These are phyloP conservation scores for Aureobasidium sp. DNA, from an alignment of 2,329 filamentous ascomycete genomes.

Conservation along the genomic window DNA sequence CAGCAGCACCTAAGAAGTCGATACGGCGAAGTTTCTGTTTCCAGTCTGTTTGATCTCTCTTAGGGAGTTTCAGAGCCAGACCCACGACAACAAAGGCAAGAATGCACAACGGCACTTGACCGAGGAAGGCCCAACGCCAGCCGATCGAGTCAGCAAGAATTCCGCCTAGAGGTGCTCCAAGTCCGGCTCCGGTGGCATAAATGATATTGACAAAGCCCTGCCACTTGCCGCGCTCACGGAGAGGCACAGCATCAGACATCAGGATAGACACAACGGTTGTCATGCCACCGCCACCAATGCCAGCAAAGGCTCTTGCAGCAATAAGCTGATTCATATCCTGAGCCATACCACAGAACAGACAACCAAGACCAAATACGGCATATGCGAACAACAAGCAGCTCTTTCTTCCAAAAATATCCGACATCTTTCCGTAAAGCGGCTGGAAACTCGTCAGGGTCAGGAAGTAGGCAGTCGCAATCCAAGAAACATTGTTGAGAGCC, in stretches of 20 bases:
- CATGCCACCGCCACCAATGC: conserved; percentile 66
- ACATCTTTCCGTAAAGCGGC: conserved; percentile 64
- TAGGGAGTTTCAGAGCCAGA: conserved; percentile 56
- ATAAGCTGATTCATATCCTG: conserved; percentile 60
- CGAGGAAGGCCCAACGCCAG: conserved; percentile 71
- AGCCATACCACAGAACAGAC: conserved; percentile 56
- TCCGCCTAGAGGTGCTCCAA: conserved; percentile 64
- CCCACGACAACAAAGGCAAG: conserved; percentile 59
- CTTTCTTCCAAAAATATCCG: conserved; percentile 65
- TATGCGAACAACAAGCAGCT: conserved; percentile 59
- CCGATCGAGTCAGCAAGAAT: conserved; percentile 65
- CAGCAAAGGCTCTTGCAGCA: conserved; percentile 55
- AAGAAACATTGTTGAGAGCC: conserved; percentile 66
- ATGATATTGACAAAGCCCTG: conserved; percentile 69
- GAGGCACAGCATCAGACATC: conserved; percentile 62
- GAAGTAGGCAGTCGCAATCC: conserved; percentile 68
- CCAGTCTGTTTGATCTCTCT: conserved; percentile 54
- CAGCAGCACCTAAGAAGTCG: conserved; percentile 65
- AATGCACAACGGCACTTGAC: conserved; percentile 62
- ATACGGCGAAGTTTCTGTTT: conserved; percentile 58
- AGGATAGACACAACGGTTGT: conserved; percentile 63
- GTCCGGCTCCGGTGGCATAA: conserved; percentile 59
- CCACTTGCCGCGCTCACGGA: conserved; percentile 65
- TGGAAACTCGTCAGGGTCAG: conserved; percentile 69
- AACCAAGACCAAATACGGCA: conserved; percentile 57